Evolutionary conservation across 768 basidiomycete species (phyloP).

Genomic region (Tylopilus intermedius): DNA sequence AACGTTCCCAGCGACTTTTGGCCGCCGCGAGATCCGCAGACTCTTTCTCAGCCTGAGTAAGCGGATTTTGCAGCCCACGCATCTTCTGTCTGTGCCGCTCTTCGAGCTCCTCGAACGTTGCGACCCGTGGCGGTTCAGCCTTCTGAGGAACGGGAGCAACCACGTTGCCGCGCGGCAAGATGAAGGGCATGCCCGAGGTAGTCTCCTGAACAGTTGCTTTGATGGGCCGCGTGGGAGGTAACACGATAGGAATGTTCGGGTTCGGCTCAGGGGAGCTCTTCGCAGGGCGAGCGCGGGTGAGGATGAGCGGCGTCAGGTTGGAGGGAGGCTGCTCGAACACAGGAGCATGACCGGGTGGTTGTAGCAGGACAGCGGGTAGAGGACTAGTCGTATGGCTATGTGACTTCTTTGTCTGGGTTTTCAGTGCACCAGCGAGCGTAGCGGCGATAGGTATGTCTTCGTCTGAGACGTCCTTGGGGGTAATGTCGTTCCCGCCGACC

Average conservation of each 20-base stretch:
- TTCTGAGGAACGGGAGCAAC: constrained; percentile 44
- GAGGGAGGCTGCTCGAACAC: constrained; percentile 20
- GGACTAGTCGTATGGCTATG: constrained; percentile 16
- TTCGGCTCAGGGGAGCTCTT: constrained; percentile 21
- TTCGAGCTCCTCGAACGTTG: constrained; percentile 83
- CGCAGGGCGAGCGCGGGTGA: constrained; percentile 18
- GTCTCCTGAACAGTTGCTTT: constrained; percentile 33
- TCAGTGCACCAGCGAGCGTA: constrained; percentile 11
- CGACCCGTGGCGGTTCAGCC: constrained; percentile 48
- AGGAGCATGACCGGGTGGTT: constrained; percentile 29
- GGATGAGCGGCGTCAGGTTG: constrained; percentile 20
- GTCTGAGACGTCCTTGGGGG: constrained; percentile 33
- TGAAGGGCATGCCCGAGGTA: constrained; percentile 37
- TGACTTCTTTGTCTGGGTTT: constrained; percentile 17
- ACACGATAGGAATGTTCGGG: constrained; percentile 28
- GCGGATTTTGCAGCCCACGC: constrained; percentile 72
- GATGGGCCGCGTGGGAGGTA: constrained; percentile 28
- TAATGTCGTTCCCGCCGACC: constrained; percentile 28
- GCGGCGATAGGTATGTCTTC: constrained; percentile 32
- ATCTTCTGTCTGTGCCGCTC: constrained; percentile 85
- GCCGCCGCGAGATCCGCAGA: constrained; percentile 73
- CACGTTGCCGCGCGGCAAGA: constrained; percentile 42
- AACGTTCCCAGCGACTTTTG: constrained; percentile 76
- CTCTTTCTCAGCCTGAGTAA: constrained; percentile 77
- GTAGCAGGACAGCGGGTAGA: constrained; percentile 27